phyloP scores from a whole-genome alignment of 1,139 yeast genomes.

The Kurtzmaniella natalensis region DNA sequence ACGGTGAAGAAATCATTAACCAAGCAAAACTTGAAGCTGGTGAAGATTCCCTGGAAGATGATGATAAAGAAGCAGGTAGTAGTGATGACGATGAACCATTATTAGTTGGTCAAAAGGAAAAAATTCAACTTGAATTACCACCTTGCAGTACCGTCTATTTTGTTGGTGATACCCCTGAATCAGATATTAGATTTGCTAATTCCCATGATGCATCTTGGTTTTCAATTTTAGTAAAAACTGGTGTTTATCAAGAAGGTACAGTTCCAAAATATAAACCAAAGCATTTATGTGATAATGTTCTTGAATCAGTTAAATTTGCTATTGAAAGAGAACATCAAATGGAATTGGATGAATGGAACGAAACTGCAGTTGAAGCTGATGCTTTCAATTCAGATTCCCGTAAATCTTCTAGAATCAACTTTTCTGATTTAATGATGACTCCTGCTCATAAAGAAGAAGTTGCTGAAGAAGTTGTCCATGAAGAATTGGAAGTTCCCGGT shows the following conservation, averaged over 20 bases:
- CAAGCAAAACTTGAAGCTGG: slow-evolving; percentile 41
- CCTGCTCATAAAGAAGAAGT: slow-evolving; percentile 28
- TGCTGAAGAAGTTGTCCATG: slow-evolving; percentile 20
- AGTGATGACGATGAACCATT: slow-evolving; percentile 29
- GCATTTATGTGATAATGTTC: slow-evolving; percentile 64
- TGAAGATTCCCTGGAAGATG: slow-evolving; percentile 29
- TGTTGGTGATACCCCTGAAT: slow-evolving; percentile 92
- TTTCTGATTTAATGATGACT: slow-evolving; percentile 47
- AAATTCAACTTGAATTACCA: slow-evolving; percentile 57
- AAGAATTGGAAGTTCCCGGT: slow-evolving; percentile 41
- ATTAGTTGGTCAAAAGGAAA: slow-evolving; percentile 28
- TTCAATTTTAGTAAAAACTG: slow-evolving; percentile 80
- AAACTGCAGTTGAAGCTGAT: slow-evolving; percentile 34
- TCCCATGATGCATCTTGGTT: slow-evolving; percentile 82
- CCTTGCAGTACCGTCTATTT: slow-evolving; percentile 84
- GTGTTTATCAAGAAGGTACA: slow-evolving; percentile 80
- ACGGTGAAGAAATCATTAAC: slow-evolving; percentile 47
- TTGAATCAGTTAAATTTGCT: slow-evolving; percentile 79
- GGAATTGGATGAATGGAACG: slow-evolving; percentile 73
- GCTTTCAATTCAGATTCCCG: slow-evolving; percentile 14
- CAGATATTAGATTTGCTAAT: slow-evolving; percentile 83
- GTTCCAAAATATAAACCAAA: slow-evolving; percentile 76
- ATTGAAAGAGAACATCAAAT: slow-evolving; percentile 72
- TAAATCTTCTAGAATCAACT: slow-evolving; percentile 37
- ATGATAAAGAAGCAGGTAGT: slow-evolving; percentile 20